These are phyloP conservation scores for Pichia exigua DNA, from an alignment of 805 yeast species.

Conservation along the genomic window DNA sequence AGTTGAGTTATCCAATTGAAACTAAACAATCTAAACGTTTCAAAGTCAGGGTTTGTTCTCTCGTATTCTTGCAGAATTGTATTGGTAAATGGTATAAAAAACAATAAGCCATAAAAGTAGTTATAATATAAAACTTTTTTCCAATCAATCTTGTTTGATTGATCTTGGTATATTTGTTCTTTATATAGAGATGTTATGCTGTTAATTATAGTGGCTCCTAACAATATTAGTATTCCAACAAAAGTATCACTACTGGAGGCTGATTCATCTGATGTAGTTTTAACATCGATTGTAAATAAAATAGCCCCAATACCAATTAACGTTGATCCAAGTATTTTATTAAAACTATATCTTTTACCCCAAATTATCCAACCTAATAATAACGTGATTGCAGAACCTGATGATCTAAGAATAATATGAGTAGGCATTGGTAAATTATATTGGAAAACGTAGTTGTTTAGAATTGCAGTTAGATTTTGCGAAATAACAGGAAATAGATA, in stretches of 20 bases:
- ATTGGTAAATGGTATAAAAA: constrained; percentile 35
- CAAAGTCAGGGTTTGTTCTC: not conserved
- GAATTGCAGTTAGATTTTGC: constrained; percentile 42
- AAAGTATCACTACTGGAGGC: not conserved
- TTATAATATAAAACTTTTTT: constrained; percentile 55
- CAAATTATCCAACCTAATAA: constrained; percentile 42
- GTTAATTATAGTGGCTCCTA: constrained; percentile 31
- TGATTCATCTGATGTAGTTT: not conserved
- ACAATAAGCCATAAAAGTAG: constrained; percentile 48
- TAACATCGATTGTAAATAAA: constrained; percentile 28
- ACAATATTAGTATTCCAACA: constrained; percentile 7
- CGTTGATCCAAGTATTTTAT: constrained; percentile 44
- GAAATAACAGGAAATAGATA: constrained; percentile 38
- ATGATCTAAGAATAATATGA: constrained; percentile 59
- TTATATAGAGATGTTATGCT: constrained; percentile 31
- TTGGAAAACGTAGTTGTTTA: constrained; percentile 52
- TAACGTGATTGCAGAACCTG: constrained; percentile 58
- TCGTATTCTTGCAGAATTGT: constrained; percentile 16
- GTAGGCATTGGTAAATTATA: constrained; percentile 56
- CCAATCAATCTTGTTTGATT: constrained; percentile 38
- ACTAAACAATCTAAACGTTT: constrained; percentile 23
- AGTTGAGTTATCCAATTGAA: constrained; percentile 48
- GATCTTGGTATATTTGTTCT: constrained; percentile 42
- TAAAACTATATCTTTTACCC: constrained; percentile 34
- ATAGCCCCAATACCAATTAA: constrained; percentile 50